phyloP scores from a whole-genome alignment of 257 asterid genomes.

The Coffea eugenioides region DNA sequence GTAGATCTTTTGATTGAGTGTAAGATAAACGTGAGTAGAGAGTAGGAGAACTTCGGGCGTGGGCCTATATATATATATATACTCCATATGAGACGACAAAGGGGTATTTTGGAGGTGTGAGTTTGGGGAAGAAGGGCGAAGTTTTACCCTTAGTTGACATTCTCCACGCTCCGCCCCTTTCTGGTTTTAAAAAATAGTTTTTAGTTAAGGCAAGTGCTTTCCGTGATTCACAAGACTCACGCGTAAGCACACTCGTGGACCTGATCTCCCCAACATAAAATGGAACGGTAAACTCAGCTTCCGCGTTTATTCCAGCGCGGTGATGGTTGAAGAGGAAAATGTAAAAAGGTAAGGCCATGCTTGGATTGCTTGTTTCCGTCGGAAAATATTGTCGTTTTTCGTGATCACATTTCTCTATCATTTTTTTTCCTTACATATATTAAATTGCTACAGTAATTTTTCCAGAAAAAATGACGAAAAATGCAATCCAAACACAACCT shows the following conservation, averaged over 20 bases:
- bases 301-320: not conserved
- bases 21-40: not conserved
- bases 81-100: too few species aligned
- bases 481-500: too few species aligned
- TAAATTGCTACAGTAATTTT: too few species aligned
- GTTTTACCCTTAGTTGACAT: not conserved
- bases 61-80: not conserved
- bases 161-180: not conserved
- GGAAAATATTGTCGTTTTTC: too few species aligned
- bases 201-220: constrained; percentile 19
- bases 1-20: not conserved
- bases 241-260: constrained; percentile 19
- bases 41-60: not conserved
- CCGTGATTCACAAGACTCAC: constrained; percentile 19
- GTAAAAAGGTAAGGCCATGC: too few species aligned
- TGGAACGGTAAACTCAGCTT: not conserved
- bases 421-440: too few species aligned
- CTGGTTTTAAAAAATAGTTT: not conserved
- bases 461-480: too few species aligned
- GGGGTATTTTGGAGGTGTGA: not conserved
- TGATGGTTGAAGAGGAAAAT: too few species aligned
- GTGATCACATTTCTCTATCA: too few species aligned
- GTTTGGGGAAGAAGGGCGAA: not conserved
- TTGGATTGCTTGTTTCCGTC: too few species aligned
- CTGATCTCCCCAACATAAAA: not conserved